Evolutionary conservation across 352 stramenopile species (phyloP).

Genomic region (Phytophthora sansomeana): DNA sequence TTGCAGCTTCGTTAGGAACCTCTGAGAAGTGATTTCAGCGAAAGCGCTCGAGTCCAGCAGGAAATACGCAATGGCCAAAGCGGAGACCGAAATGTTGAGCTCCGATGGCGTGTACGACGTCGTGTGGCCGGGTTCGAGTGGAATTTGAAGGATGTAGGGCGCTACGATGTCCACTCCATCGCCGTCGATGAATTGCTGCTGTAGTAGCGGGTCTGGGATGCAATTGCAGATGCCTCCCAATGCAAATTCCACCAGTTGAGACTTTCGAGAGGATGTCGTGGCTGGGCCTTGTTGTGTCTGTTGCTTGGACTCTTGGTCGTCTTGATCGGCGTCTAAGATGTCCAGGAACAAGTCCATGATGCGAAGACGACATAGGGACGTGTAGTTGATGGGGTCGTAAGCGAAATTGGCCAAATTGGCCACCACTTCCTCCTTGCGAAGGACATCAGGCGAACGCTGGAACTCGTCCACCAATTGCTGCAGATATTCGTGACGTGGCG

Average conservation of each 20-base stretch:
- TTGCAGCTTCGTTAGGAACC: conserved; percentile 43
- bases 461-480: conserved; percentile 82
- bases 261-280: conserved; percentile 27
- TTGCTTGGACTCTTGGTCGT: conserved; percentile 18
- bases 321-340: conserved; percentile 61
- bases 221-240: conserved; percentile 84
- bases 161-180: conserved; percentile 56
- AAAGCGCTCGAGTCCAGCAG: conserved; percentile 71
- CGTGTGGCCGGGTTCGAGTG: conserved; percentile 19
- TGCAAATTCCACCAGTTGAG: conserved; percentile 68
- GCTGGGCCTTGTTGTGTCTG: conserved; percentile 7
- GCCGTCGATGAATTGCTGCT: conserved; percentile 60
- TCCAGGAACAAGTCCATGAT: conserved; percentile 85
- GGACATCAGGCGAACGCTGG: conserved; percentile 59
- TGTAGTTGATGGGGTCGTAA: conserved; percentile 90
- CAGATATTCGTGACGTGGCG: conserved; percentile 80
- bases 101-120: conserved; percentile 14
- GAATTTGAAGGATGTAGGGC: conserved; percentile 48
- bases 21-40: conserved; percentile 43
- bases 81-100: conserved; percentile 60
- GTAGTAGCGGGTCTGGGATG: conserved; percentile 63
- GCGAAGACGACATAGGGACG: conserved; percentile 54
- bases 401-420: conserved; percentile 87
- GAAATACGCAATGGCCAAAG: conserved; percentile 71
- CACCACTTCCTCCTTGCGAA: conserved; percentile 79